Percentiles rank a stretch among this genome's conserved stretches.
These are phyloP conservation scores for Lumnitzera racemosa DNA, from an alignment of 345 rosid species.

Conservation along the genomic window DNA sequence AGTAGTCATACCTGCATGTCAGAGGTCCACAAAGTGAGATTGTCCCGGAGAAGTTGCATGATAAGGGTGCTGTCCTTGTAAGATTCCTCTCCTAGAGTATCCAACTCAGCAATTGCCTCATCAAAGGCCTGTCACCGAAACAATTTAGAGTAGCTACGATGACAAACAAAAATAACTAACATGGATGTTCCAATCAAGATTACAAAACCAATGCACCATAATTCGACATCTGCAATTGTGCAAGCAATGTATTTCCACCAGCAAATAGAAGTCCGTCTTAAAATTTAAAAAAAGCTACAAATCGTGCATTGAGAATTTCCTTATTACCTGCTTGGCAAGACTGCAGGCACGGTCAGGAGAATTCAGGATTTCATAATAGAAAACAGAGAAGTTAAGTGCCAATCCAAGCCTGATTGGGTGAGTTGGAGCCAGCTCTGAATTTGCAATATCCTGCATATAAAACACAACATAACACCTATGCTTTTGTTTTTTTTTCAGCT, in stretches of 20 bases:
- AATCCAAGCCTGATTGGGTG: slow-evolving; percentile 88
- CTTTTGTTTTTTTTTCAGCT: too few relatives aligned
- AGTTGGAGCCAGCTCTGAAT: slow-evolving; percentile 75
- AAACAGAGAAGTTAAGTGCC: slow-evolving; percentile 87
- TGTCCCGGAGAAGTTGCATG: slow-evolving; percentile 97
- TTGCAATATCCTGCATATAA: slow-evolving; percentile 68
- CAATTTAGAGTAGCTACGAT: too few relatives aligned
- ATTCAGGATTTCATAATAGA: slow-evolving; percentile 84
- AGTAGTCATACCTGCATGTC: slow-evolving; percentile 79
- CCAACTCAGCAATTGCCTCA: slow-evolving; percentile 89
- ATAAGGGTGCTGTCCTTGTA: slow-evolving; percentile 96
- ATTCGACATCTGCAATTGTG: too few relatives aligned
- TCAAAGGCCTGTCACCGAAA: slow-evolving; percentile 57
- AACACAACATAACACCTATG: background rate
- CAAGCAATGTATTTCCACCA: too few relatives aligned
- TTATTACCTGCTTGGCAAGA: slow-evolving; percentile 76
- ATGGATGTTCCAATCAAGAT: too few relatives aligned
- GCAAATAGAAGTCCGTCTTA: too few relatives aligned
- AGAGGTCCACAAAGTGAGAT: slow-evolving; percentile 95
- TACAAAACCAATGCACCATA: too few relatives aligned
- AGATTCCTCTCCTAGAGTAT: slow-evolving; percentile 89
- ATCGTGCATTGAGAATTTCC: background rate
- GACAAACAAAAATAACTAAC: too few relatives aligned
- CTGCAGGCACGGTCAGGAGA: slow-evolving; percentile 94
- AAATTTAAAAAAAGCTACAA: background rate